Evolutionary conservation across 148 eudicot species (phyloP), one percentile per base, ranked within the genome.

Genomic region (Chenopodium berlandieri): DNA sequence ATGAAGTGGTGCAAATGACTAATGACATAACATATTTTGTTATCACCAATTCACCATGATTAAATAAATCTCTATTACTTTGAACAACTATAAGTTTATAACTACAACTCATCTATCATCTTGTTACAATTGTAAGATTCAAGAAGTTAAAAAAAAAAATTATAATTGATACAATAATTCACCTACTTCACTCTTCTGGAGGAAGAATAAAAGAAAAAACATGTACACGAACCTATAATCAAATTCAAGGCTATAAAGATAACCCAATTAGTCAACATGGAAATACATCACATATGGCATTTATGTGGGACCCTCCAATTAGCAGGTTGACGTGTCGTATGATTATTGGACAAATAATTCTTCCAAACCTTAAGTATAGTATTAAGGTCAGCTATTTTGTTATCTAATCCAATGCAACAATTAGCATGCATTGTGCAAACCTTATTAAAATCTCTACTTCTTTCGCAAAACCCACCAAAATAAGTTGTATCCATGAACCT

Each of bases 391-490:
- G 85, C 84, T 17, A 88, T 54, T 70, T 91, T 93, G 4, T 67
- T 86, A 4, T 78, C 79, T n/a, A 91, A 72, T 0, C 94, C 93
- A 17, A 74, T 9, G 12, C 97, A 90, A 73, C 97, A 93, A 81
- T 91, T 93, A 17, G 93, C 94, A 76, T 93, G 94, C 91, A 93
- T 90, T 11, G 93, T 90, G 71, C 91, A 82, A 62, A 91, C 93
- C 72, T 77, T 54, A 78, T 85, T 78, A 20, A 91, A 74, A 82
- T 91, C 88, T 75, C 48, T 80, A 76, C 91, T 90, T n/a, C 90
- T 87, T 30, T 85, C 47, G 60, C 97, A 93, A 83, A 91, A 91
- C 31, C 94, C 93, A 13, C 92, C 89, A 73, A 91, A 91, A 64
- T 79, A 76, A 2, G 70, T 60, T 3, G 93, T 90, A 44, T 89